Base-by-base conservation (phyloP, 345 rosid genomes). In the Angophora floribunda region DNA sequence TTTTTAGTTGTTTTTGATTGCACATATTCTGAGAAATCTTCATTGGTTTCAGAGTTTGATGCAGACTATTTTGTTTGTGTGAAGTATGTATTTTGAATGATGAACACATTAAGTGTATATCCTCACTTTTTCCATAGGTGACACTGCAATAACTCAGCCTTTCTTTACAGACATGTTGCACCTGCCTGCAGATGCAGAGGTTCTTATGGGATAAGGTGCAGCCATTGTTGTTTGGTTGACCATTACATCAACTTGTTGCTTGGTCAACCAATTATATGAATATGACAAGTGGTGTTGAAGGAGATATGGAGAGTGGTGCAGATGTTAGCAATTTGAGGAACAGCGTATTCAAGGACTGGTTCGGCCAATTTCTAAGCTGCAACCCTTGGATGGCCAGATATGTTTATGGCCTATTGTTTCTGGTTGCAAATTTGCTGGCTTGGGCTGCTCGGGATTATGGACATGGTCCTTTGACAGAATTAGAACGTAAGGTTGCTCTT, bases 321-420 rank as follows among this genome's bases (percentile, higher is more conserved):
- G 57, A 26, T n/a, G 52, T 36, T 55, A 51, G 57, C 86, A 85
- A 51, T 53, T 19, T 50, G 86, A 85, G 57, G 36, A 28, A 19
- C 57, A 85, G 41, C 2, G 3, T 51, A 44, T 85, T 85, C 13
- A 85, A 95, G 91, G 93, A 90, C 30, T 97, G 99, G 98, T 94
- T 93, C 88, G 90, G 93, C 52, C 99, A 96, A 90, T 97, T 97
- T 87, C 91, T 94, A 14, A 95, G 96, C 44, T 94, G 92, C 41
- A 97, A 97, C 89, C 99, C 99, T 4, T 96, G 98, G 99, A 95
- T 97, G 96, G 99, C 99, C 57, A 93, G 99, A 93, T 97, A 96
- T 88, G 99, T 90, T 85, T 96, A 96, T 85, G 98, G 95, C 49
- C 89, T 97, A 89, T 93, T 97, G 51, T 97, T 97, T 88, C 95